Base-by-base conservation (phyloP, 768 basidiomycete genomes). In the Serpula lacrymans region DNA sequence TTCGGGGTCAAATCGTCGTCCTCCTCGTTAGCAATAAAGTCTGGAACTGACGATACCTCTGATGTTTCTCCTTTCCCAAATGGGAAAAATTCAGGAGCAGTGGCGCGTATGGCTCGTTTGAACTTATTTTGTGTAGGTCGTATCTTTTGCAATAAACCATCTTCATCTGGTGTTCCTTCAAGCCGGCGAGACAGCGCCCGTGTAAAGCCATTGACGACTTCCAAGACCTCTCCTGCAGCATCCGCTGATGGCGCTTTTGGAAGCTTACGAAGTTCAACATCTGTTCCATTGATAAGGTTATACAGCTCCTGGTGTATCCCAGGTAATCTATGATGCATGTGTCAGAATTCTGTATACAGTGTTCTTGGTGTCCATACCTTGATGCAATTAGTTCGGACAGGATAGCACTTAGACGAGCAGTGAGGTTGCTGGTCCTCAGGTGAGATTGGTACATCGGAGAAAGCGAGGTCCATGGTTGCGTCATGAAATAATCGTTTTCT, bases 351-450 rank as follows among this genome's bases (percentile, higher is more conserved):
- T n/a, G n/a, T n/a, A n/a, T n/a, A n/a, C n/a, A n/a, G n/a, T n/a
- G n/a, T n/a, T n/a, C n/a, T n/a, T n/a, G n/a, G n/a, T n/a, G n/a
- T n/a, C n/a, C 64, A 2, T 39, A 83, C 86, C 80, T 63, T 47
- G 77, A 78, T 0, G 71, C 59, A 26, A 88, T 83, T 3, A 84
- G 58, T 21, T 80, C 76, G 0, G 82, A 82, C 0, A 90, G 54
- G 6, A 84, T 72, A 0, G 58, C 45, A 41, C 84, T 84, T 27
- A 88, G 57, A 5, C 74, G 64, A 18, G 74, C 72, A 0, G 78
- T 75, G 1, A 88, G 64, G 37, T 74, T 77, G 17, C 42, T 46
- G 0, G 85, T 87, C 2, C 82, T 63, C 1, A 88, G 55, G 37
- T 74, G 77, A 8, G 65, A 66, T 41, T 74, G 71, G 42, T 76